Evolutionary conservation across 2,329 filamentous ascomycete genomes (phyloP).

Genomic region (Sclerotinia glacialis): DNA sequence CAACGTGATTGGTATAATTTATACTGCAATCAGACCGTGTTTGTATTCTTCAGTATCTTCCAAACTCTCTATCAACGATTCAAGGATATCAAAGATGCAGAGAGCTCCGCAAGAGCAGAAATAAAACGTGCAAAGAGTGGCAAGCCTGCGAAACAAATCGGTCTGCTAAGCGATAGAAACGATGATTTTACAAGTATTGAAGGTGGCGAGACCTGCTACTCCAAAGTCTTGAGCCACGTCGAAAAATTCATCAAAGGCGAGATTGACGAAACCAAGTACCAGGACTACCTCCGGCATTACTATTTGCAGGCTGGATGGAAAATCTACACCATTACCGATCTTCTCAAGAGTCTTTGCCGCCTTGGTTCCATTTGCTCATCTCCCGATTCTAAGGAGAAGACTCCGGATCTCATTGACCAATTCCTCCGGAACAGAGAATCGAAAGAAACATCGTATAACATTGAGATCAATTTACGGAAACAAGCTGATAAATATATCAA

Average conservation of each 20-base stretch:
- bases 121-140: conserved; percentile 69
- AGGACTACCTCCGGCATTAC: conserved; percentile 87
- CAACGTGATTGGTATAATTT: conserved; percentile 79
- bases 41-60: conserved; percentile 92
- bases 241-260: conserved; percentile 83
- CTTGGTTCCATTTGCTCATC: conserved; percentile 81
- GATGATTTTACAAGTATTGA: conserved; percentile 69
- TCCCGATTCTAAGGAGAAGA: conserved; percentile 88
- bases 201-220: conserved; percentile 69
- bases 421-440: conserved; percentile 79
- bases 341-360: conserved; percentile 76
- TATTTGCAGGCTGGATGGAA: conserved; percentile 91
- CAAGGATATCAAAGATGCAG: conserved; percentile 76
- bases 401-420: conserved; percentile 80
- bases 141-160: conserved; percentile 81
- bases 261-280: conserved; percentile 77
- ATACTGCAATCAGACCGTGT: conserved; percentile 87
- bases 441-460: conserved; percentile 83
- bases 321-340: conserved; percentile 87
- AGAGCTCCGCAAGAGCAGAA: conserved; percentile 68
- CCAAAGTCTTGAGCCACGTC: conserved; percentile 78
- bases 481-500: conserved; percentile 90
- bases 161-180: conserved; percentile 75
- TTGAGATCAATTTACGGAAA: conserved; percentile 86
- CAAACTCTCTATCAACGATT: conserved; percentile 86